Base-by-base conservation (phyloP, 1,284 basidiomycete species). In the Prillingera fragicola region DNA sequence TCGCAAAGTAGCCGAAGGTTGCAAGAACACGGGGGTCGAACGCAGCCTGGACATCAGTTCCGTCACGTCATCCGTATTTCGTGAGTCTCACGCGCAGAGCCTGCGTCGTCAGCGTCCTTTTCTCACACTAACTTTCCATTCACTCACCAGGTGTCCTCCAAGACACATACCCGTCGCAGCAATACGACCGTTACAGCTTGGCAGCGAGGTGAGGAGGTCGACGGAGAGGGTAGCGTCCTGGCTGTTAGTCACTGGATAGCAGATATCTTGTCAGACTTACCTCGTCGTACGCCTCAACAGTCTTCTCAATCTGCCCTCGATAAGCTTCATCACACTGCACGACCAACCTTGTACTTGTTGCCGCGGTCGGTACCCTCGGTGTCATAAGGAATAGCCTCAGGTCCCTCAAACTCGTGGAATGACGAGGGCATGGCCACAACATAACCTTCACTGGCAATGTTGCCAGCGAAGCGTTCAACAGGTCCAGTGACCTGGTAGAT, bases 1-100 rank as follows among this genome's bases (percentile, higher is more conserved):
- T 95, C 7, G 85, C 87, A 66, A 95, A 95, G 75, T 87, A 95
- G 72, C 90, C 92, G 41, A 92, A 85, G 0, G 85, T 78, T 1
- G 88, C 75, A 6, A 87, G 75, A n/a, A 94, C 79, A 28, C 90
- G 81, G 6, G 77, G 73, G 65, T 95, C 84, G 63, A 94, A 90
- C 0, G 87, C 85, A 43, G 85, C 85, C 85, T 87, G 62, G 3
- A n/a, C n/a, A n/a, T n/a, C n/a, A n/a, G n/a, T n/a, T n/a, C n/a
- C n/a, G n/a, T n/a, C n/a, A n/a, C n/a, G n/a, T n/a, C n/a, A n/a
- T n/a, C n/a, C n/a, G n/a, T n/a, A n/a, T n/a, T n/a, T n/a, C n/a
- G 18, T 14, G 22, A 10, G 23, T 55, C 74, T 58, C 69, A 82
- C 79, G 31, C 78, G 73, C 59, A 82, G 79, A 8, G 82, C 78